These are phyloP conservation scores for Aspergillus felis DNA, from an alignment of 2,329 filamentous ascomycete species.

Conservation along the genomic window DNA sequence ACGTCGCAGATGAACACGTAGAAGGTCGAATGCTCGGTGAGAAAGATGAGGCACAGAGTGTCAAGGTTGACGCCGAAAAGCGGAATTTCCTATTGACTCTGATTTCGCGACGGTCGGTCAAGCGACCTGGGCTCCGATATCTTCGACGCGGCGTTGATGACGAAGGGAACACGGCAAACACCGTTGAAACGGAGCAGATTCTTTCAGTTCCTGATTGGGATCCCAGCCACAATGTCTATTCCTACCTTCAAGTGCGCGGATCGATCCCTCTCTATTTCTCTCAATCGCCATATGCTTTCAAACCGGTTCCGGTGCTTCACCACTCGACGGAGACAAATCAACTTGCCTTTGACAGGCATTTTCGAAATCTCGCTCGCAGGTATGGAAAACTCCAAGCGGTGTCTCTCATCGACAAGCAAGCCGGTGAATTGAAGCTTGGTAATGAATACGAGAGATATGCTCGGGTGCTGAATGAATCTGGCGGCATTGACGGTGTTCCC, in stretches of 20 bases:
- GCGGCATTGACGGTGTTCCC: constrained; percentile 47
- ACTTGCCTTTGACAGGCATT: constrained; percentile 73
- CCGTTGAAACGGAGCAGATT: constrained; percentile 92
- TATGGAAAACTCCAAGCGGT: constrained; percentile 78
- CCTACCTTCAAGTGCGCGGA: constrained; percentile 81
- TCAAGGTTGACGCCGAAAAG: constrained; percentile 24
- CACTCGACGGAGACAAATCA: constrained; percentile 78
- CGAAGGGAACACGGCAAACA: constrained; percentile 81
- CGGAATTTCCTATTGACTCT: constrained; percentile 73
- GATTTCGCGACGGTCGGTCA: constrained; percentile 82
- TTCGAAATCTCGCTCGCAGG: constrained; percentile 61
- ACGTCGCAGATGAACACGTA: constrained; percentile 13
- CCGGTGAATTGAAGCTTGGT: constrained; percentile 75
- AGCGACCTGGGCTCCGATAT: constrained; percentile 84
- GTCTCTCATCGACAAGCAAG: constrained; percentile 84
- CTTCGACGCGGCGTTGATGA: constrained; percentile 87
- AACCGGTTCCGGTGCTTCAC: constrained; percentile 76
- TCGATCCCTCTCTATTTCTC: constrained; percentile 96
- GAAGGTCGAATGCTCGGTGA: constrained; percentile 40
- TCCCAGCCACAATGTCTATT: constrained; percentile 61
- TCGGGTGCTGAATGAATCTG: constrained; percentile 61
- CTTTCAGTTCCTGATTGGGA: constrained; percentile 69
- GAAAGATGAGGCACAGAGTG: constrained; percentile 30
- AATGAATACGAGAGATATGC: constrained; percentile 70
- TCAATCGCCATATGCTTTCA: constrained; percentile 88